Evolutionary conservation across 768 basidiomycete genomes (phyloP).

Genomic region (Tylopilus vinaceipallidus): DNA sequence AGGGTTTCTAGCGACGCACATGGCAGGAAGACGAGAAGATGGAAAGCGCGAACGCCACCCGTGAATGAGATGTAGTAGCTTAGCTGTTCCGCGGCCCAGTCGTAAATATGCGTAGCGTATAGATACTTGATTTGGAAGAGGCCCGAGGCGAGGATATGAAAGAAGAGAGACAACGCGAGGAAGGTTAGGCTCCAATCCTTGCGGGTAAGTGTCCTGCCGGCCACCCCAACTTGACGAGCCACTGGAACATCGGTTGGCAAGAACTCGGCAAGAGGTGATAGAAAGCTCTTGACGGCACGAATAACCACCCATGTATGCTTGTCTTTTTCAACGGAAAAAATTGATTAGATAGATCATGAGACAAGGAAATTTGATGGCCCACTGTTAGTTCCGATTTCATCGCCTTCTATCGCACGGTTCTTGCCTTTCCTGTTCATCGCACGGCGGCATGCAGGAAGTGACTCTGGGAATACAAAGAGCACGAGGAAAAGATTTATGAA

Average conservation of each 20-base stretch:
- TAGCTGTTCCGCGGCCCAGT: slow-evolving; percentile 66
- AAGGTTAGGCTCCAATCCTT: slow-evolving; percentile 76
- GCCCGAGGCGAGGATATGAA: slow-evolving; percentile 65
- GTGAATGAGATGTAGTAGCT: slow-evolving; percentile 75
- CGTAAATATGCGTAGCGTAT: slow-evolving; percentile 71
- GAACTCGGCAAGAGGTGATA: slow-evolving; percentile 71
- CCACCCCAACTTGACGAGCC: slow-evolving; percentile 48
- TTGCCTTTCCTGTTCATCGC: slow-evolving; percentile 30
- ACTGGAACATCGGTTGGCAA: slow-evolving; percentile 50
- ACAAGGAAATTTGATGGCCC: slow-evolving; percentile 2
- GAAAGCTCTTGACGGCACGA: slow-evolving; percentile 41
- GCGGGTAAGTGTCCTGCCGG: slow-evolving; percentile 53
- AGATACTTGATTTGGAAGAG: slow-evolving; percentile 75
- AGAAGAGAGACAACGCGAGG: slow-evolving; percentile 61
- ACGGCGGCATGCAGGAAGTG: slow-evolving; percentile 35
- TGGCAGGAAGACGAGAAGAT: slow-evolving; percentile 67
- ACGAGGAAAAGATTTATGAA: slow-evolving; percentile 57
- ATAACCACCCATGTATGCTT: slow-evolving; percentile 7
- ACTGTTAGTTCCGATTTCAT: slow-evolving; percentile 10
- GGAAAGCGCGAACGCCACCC: slow-evolving; percentile 61
- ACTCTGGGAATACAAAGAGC: slow-evolving; percentile 59
- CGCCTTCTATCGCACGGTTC: slow-evolving; percentile 22
- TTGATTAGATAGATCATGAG: background rate
- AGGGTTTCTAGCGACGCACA: slow-evolving; percentile 40
- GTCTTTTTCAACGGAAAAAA: background rate